These are phyloP conservation scores for Jatropha curcas DNA, from an alignment of 345 rosid genomes.

Conservation along the genomic window DNA sequence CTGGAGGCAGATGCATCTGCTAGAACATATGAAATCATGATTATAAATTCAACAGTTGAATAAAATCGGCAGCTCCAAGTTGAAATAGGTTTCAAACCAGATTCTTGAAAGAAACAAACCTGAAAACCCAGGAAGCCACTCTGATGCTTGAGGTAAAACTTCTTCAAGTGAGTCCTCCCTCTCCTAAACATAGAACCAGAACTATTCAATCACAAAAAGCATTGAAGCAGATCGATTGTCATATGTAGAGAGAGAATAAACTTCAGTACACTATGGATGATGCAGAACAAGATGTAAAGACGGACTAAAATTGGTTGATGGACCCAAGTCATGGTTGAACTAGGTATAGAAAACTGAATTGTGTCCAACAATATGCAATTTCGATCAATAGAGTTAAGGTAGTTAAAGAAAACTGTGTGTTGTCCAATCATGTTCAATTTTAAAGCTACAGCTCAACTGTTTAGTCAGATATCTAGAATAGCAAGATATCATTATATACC, in stretches of 20 bases:
- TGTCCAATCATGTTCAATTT: background rate
- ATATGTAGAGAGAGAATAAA: background rate
- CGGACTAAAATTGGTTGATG: constrained; percentile 1
- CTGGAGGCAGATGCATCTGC: constrained; percentile 51
- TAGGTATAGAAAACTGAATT: background rate
- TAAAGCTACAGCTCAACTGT: background rate
- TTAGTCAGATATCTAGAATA: background rate
- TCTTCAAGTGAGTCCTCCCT: constrained; percentile 58
- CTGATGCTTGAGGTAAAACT: constrained; percentile 51
- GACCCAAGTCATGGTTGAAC: background rate
- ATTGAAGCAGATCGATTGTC: background rate
- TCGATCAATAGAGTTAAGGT: background rate
- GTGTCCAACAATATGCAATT: background rate
- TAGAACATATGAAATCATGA: constrained; percentile 22
- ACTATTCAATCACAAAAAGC: constrained; percentile 10
- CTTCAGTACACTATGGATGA: background rate
- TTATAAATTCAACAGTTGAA: constrained; percentile 17
- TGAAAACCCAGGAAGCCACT: constrained; percentile 60
- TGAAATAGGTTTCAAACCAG: constrained; percentile 7
- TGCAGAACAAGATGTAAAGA: background rate
- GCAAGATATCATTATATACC: background rate
- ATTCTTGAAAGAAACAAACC: constrained; percentile 46
- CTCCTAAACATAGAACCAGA: constrained; percentile 50
- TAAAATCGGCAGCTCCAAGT: background rate
- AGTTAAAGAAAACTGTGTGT: background rate